Evolutionary conservation across 2,329 filamentous ascomycete species (phyloP), one percentile per base, ranked within the genome.

Genomic region (Aspergillus melleus): DNA sequence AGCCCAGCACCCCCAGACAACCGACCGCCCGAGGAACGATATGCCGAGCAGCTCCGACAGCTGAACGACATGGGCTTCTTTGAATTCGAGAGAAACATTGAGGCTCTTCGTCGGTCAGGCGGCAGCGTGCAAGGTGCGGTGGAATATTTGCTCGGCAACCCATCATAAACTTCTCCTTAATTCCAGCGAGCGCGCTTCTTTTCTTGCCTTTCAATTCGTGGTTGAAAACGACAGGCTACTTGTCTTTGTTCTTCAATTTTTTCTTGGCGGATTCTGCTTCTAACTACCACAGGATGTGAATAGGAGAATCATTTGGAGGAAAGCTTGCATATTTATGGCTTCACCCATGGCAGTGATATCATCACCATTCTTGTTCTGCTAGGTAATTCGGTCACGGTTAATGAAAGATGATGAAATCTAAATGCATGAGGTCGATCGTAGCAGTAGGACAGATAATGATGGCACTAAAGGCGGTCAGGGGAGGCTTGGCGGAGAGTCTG

Each of bases 11-110:
- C 92, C 5, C 77, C 84, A 2, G 95, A 99, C 77, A 96, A 84
- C 70, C 85, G 94, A 63, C 93, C 95, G 4, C 94, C 95, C 0
- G 95, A 99, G 81, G 95, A 98, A 77, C 83, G 91, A 60, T 99
- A 96, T 69, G 92, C 90, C 3, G 88, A 91, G 32, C 94, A 99
- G 77, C 81, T 99, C 53, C 84, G 92, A 61, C 92, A 98, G 78
- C 80, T 99, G 63, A 99, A 99, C 75, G 95, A 98, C 66, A 99
- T 99, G 95, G 95, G 95, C 3, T 99, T 99, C 79, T 96, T 88
- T 74, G 93, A 99, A 72, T 99, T 98, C 72, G 94, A 99, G 55
- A 82, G 90, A 67, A 99, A 99, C 68, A 87, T 99, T 32, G 88
- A 90, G 58, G 95, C 95, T 5, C 79, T 99, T 70, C 85, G 94